Evolutionary conservation across 306 rosid species (phyloP).

Genomic region (Quillaja saponaria): DNA sequence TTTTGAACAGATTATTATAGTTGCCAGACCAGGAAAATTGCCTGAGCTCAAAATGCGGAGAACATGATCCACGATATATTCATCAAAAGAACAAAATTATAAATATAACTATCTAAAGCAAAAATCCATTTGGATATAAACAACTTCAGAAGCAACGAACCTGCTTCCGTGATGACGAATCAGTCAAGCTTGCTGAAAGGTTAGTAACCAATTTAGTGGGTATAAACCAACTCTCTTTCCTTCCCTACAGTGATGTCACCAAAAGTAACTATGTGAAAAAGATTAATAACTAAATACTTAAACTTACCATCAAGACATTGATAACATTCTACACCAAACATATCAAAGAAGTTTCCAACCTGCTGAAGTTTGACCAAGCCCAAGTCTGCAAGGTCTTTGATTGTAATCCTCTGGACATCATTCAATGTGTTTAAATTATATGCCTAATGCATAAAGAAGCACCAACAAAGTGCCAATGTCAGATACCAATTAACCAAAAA

Average conservation of each 20-base stretch:
- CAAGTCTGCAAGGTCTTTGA: slow-evolving; percentile 90
- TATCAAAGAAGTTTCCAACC: slow-evolving; percentile 47
- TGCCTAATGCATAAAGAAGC: slow-evolving; percentile 56
- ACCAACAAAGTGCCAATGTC: slow-evolving; percentile 22
- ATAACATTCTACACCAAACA: slow-evolving; percentile 27
- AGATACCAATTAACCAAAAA: slow-evolving; percentile 21
- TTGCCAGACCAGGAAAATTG: no score
- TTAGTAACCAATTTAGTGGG: slow-evolving; percentile 95
- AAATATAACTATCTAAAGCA: background rate
- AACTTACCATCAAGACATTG: slow-evolving; percentile 24
- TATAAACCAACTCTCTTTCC: slow-evolving; percentile 94
- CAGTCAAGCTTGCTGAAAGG: slow-evolving; percentile 91
- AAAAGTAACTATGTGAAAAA: slow-evolving; percentile 10
- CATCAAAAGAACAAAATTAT: no score
- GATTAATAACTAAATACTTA: slow-evolving; percentile 21
- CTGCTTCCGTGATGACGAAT: slow-evolving; percentile 77
- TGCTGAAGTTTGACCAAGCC: slow-evolving; percentile 96
- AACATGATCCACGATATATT: no score
- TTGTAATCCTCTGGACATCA: slow-evolving; percentile 62
- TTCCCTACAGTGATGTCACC: slow-evolving; percentile 58
- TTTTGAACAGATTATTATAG: no score
- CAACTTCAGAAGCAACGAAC: slow-evolving; percentile 33
- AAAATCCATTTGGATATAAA: background rate
- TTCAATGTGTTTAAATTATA: slow-evolving; percentile 70
- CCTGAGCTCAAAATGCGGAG: no score